These are phyloP conservation scores for Trichosanthes cucumerina DNA, from an alignment of 306 rosid genomes.

Conservation along the genomic window DNA sequence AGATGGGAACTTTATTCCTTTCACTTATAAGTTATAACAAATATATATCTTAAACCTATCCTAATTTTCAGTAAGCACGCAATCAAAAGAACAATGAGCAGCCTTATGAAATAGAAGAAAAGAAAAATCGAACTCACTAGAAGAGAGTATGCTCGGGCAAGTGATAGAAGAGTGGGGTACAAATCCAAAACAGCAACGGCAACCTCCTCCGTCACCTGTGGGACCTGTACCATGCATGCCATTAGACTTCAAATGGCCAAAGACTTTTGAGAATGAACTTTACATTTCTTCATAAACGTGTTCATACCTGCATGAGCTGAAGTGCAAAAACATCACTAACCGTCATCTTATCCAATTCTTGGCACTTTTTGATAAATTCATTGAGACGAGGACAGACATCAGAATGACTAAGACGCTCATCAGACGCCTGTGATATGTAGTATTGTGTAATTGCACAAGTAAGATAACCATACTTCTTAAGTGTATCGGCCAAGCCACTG, in stretches of 20 bases:
- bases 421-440: conserved; percentile 44
- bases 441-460: conserved; percentile 66
- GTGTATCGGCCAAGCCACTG: conserved; percentile 68
- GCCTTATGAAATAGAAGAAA: conserved; percentile 1
- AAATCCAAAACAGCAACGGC: conserved; percentile 78
- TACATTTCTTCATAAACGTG: not conserved
- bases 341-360: conserved; percentile 69
- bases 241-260: not conserved
- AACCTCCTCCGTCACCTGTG: conserved; percentile 93
- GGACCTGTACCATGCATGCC: conserved; percentile 47
- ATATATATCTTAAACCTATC: not conserved
- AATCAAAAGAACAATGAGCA: not conserved
- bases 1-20: not conserved
- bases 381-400: conserved; percentile 48
- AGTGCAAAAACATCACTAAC: conserved; percentile 83
- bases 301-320: conserved; percentile 93
- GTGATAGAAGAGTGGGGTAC: conserved; percentile 70
- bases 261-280: not conserved
- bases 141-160: conserved; percentile 58
- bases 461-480: conserved; percentile 81
- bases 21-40: not conserved
- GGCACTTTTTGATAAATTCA: conserved; percentile 62
- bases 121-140: conserved; percentile 42
- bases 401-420: conserved; percentile 25
- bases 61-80: not conserved